These are phyloP conservation scores for Entoloma clypeatum DNA, from an alignment of 1,284 basidiomycete genomes.

Conservation along the genomic window DNA sequence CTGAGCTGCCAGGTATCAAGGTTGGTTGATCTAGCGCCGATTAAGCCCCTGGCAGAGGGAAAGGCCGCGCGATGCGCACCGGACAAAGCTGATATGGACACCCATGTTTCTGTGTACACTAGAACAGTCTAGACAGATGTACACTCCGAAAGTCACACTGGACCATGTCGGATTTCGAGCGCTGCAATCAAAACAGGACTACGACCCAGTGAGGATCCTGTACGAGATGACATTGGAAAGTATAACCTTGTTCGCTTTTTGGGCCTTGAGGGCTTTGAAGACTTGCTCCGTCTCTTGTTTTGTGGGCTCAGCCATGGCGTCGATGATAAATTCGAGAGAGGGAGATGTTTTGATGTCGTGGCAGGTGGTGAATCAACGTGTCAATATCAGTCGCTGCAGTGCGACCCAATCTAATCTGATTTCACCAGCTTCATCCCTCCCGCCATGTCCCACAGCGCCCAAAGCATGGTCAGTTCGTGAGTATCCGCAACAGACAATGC, in stretches of 20 bases:
- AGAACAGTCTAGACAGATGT: constrained; percentile 98
- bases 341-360: constrained; percentile 17
- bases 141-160: constrained; percentile 93
- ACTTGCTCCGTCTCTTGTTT: constrained; percentile 77
- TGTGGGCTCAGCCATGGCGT: constrained; percentile 62
- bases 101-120: constrained; percentile 95
- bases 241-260: constrained; percentile 86
- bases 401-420: constrained; percentile 15
- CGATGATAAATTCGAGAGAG: constrained; percentile 5
- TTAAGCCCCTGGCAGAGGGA: neutral
- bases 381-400: constrained; percentile 1
- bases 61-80: constrained; percentile 48
- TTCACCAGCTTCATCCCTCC: too few relatives aligned
- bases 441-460: too few relatives aligned
- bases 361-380: constrained; percentile 8
- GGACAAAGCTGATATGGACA: constrained; percentile 97
- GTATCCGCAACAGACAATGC: too few relatives aligned
- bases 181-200: constrained; percentile 97
- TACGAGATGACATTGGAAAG: constrained; percentile 2
- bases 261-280: constrained; percentile 72
- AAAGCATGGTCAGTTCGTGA: too few relatives aligned
- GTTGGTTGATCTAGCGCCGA: constrained; percentile 78
- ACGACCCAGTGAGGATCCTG: constrained; percentile 11
- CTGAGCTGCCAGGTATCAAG: constrained; percentile 92
- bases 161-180: constrained; percentile 99